phyloP scores from a whole-genome alignment of 106 monocot species.

The Iris macrosiphon region DNA sequence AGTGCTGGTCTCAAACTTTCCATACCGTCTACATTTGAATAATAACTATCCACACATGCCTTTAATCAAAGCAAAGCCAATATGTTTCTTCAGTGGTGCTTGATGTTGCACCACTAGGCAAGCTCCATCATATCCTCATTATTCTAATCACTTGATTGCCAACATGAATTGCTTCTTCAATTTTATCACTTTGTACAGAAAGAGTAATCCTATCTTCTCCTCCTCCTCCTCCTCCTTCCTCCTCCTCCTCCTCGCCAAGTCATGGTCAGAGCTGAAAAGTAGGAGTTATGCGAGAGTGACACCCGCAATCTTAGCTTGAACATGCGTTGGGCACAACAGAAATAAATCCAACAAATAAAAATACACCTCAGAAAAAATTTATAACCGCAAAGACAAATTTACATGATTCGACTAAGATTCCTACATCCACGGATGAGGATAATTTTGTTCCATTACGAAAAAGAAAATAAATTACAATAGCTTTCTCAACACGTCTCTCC shows the following conservation, averaged over 20 bases:
- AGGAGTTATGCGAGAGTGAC: slow-evolving; percentile 6
- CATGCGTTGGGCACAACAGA: too few relatives aligned
- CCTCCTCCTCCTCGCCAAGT: background rate
- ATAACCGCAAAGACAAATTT: background rate
- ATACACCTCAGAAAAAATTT: too few relatives aligned
- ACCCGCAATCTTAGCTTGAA: background rate
- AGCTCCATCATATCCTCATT: slow-evolving; percentile 10
- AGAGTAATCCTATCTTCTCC: background rate
- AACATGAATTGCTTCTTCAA: background rate
- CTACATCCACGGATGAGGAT: too few relatives aligned
- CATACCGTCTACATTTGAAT: background rate
- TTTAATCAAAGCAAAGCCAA: background rate
- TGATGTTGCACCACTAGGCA: slow-evolving; percentile 7
- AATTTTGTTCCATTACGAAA: too few relatives aligned
- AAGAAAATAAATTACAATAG: too few relatives aligned
- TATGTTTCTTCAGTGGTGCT: slow-evolving; percentile 11
- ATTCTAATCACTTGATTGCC: slow-evolving; percentile 10
- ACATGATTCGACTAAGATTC: background rate
- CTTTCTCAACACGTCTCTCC: background rate
- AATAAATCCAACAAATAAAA: too few relatives aligned
- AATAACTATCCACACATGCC: slow-evolving; percentile 4
- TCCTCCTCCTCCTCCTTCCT: background rate
- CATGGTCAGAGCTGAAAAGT: background rate
- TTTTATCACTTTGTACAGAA: background rate
- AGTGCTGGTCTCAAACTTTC: slow-evolving; percentile 11